These are phyloP conservation scores for Lindgomyces ingoldianus DNA, from an alignment of 495 filamentous ascomycete species.

Conservation along the genomic window DNA sequence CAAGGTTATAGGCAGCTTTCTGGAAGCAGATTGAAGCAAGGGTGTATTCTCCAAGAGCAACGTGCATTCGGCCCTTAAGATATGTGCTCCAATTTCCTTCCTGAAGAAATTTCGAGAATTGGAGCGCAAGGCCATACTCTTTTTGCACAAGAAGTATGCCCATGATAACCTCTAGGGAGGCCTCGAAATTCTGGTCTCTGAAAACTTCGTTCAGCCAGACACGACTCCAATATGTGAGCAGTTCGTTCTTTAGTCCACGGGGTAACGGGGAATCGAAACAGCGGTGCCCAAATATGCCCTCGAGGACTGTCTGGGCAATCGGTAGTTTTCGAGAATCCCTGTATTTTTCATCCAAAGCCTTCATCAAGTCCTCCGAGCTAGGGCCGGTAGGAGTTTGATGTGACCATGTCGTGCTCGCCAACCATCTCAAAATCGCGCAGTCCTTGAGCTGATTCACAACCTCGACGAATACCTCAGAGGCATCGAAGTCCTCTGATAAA, in stretches of 20 bases:
- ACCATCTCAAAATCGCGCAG: constrained; percentile 79
- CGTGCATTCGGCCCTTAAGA: constrained; percentile 76
- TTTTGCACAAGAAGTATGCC: constrained; percentile 54
- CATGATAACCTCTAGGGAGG: constrained; percentile 52
- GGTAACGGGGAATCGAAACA: constrained; percentile 17
- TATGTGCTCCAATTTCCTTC: constrained; percentile 70
- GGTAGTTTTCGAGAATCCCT: constrained; percentile 6
- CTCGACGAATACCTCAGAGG: constrained; percentile 64
- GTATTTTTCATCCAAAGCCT: constrained; percentile 4
- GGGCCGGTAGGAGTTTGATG: constrained; percentile 10
- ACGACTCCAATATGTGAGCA: constrained; percentile 45
- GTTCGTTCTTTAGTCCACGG: constrained; percentile 4
- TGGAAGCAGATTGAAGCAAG: constrained; percentile 76
- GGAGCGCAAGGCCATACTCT: constrained; percentile 35
- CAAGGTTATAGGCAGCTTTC: constrained; percentile 77
- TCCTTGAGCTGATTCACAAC: constrained; percentile 68
- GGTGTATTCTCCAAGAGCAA: constrained; percentile 69
- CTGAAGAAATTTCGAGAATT: constrained; percentile 26
- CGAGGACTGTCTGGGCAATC: constrained; percentile 32
- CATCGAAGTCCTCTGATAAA: constrained; percentile 65
- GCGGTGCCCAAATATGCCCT: constrained; percentile 31
- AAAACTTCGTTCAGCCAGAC: constrained; percentile 36
- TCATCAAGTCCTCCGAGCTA: constrained; percentile 15
- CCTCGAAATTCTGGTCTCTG: constrained; percentile 40
- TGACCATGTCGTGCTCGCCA: constrained; percentile 50